Base-by-base conservation (phyloP, 2,329 filamentous ascomycete genomes). In the Thielaviopsis populi region DNA sequence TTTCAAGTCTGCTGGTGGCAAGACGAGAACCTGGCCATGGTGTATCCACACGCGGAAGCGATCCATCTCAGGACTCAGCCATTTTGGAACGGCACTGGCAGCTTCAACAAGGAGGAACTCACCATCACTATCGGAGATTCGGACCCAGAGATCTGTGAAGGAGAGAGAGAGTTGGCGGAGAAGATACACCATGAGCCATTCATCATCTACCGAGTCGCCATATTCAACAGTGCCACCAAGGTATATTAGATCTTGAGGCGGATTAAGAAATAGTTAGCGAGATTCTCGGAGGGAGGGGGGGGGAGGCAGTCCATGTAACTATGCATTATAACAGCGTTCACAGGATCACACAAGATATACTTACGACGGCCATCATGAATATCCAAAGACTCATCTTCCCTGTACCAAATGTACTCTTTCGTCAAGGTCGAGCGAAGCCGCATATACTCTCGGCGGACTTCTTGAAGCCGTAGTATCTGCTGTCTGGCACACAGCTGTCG, bases 41-140 rank as follows among this genome's bases (percentile, higher is more conserved):
- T 95, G 83, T 63, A 99, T 85, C 94, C 94, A 99, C 41, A 95
- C 85, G 64, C 94, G 82, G 72, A 96, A 88, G 68, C 86, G 83
- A 67, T 95, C 91, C 46, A 92, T 86, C 68, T 96, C 91, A 0
- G 94, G 94, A 69, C 86, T 96, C 30, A 99, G 76, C 95, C 94
- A 99, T 67, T 82, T 84, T 1, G 94, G 94, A 1, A 96, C 77
- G 15, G 86, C 85, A 68, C 89, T 91, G 33, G 95, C 92, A 37
- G 92, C 94, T 76, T 99, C 94, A 64, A 96, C 87, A 19, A 99
- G 83, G 60, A 99, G 80, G 70, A 99, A 99, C 72, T 99, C 91
- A 69, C 95, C 95, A 74, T 97, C 94, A 59, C 85, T 87, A 72
- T 99, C 94, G 66, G 83, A 85, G 3, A 95, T 80, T 59, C 88